Evolutionary conservation across 2,329 filamentous ascomycete species (phyloP).

Genomic region (Neophaeococcomyces aloes): DNA sequence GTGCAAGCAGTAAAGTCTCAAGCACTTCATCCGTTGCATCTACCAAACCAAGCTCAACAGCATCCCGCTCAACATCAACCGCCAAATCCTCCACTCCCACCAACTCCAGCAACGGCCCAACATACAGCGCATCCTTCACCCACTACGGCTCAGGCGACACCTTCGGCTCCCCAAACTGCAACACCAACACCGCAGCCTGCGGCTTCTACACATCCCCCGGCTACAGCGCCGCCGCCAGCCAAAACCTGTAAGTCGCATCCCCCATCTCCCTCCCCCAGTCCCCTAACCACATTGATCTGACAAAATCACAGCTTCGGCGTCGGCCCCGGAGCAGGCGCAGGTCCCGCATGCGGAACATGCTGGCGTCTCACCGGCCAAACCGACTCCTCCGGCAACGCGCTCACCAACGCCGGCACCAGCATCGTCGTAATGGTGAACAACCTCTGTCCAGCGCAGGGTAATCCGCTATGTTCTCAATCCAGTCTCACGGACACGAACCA

Average conservation of each 20-base stretch:
- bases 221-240: slow-evolving; percentile 29
- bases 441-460: slow-evolving; percentile 30
- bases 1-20: slow-evolving; percentile 4
- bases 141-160: slow-evolving; percentile 28
- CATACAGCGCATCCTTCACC: slow-evolving; percentile 27
- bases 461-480: slow-evolving; percentile 30
- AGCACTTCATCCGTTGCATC: not conserved
- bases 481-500: slow-evolving; percentile 26
- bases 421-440: slow-evolving; percentile 34
- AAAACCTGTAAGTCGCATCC: slow-evolving; percentile 26
- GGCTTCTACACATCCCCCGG: slow-evolving; percentile 27
- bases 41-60: not conserved
- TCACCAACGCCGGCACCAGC: slow-evolving; percentile 24
- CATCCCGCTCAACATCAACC: slow-evolving; percentile 6
- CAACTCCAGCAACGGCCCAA: slow-evolving; percentile 4
- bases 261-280: not conserved
- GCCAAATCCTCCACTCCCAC: slow-evolving; percentile 10
- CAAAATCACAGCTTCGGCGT: slow-evolving; percentile 21
- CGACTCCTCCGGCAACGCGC: slow-evolving; percentile 22
- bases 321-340: slow-evolving; percentile 28
- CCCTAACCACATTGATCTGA: not conserved
- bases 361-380: slow-evolving; percentile 29
- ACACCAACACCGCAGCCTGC: slow-evolving; percentile 28
- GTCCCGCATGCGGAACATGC: slow-evolving; percentile 32
- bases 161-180: slow-evolving; percentile 28